A percentile compares a stretch with the other conserved stretches of the same genome.
These are phyloP conservation scores for Dactylellina sp. DNA, from an alignment of 2,329 filamentous ascomycete species.

Conservation along the genomic window DNA sequence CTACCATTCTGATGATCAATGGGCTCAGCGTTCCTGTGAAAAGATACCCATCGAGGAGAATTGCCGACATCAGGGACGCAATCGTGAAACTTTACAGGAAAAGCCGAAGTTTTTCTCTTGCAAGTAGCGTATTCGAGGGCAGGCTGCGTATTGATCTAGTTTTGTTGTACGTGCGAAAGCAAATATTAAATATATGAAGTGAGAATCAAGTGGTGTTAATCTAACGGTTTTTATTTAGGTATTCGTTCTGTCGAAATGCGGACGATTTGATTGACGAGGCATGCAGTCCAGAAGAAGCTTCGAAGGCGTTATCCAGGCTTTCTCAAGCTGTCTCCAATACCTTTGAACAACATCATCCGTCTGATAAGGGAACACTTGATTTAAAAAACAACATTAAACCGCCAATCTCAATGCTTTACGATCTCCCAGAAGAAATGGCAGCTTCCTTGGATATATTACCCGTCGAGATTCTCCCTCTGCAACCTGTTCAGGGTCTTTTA, in stretches of 20 bases:
- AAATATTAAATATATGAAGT: not conserved
- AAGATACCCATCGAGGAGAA: constrained; percentile 24
- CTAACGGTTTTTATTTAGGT: constrained; percentile 64
- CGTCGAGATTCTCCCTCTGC: constrained; percentile 68
- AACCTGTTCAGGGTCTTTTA: constrained; percentile 74
- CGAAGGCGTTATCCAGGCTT: constrained; percentile 51
- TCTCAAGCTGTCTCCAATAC: constrained; percentile 31
- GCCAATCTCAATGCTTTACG: constrained; percentile 41
- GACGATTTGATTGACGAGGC: constrained; percentile 80
- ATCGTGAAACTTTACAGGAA: constrained; percentile 72
- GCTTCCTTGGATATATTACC: constrained; percentile 70
- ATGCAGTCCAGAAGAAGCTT: constrained; percentile 67
- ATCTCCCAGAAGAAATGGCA: constrained; percentile 60
- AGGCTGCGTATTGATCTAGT: constrained; percentile 76
- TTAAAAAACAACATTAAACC: constrained; percentile 3
- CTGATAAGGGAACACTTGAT: not conserved
- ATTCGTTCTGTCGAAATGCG: constrained; percentile 79
- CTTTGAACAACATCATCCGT: constrained; percentile 5
- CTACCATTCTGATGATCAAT: constrained; percentile 67
- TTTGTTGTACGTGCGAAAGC: constrained; percentile 71
- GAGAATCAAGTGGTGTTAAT: not conserved
- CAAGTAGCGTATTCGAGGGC: constrained; percentile 76
- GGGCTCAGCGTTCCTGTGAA: constrained; percentile 64
- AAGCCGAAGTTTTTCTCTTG: constrained; percentile 79
- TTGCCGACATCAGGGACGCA: constrained; percentile 65